Conservation (phyloP, 306 rosid species). For the Acacia confusa region DNA sequence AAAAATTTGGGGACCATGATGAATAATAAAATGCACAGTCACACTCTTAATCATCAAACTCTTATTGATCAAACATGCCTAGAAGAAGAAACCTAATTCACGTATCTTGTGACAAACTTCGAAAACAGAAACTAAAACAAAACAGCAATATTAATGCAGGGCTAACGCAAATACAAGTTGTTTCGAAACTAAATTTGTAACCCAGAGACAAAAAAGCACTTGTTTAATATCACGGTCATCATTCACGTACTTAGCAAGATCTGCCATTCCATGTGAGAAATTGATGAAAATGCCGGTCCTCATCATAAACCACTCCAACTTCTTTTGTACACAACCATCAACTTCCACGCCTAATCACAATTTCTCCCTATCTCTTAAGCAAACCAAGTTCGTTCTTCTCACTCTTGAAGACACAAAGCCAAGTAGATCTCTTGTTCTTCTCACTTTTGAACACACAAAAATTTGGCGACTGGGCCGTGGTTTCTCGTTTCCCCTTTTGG, state of each 20-base stretch:
- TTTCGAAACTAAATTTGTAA: neutral
- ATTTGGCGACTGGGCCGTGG: too few relatives aligned
- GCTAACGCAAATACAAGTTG: constrained; percentile 13
- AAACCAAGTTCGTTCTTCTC: constrained; percentile 36
- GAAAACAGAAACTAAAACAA: constrained; percentile 23
- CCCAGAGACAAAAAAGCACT: constrained; percentile 43
- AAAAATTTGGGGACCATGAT: too few relatives aligned
- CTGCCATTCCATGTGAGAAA: constrained; percentile 99
- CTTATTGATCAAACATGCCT: neutral
- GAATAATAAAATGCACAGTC: constrained; percentile 11
- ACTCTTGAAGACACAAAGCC: constrained; percentile 33
- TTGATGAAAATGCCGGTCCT: constrained; percentile 84
- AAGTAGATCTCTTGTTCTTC: constrained; percentile 59
- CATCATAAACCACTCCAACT: constrained; percentile 69
- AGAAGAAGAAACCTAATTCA: constrained; percentile 5
- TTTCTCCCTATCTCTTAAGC: constrained; percentile 32
- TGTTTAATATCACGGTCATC: constrained; percentile 95
- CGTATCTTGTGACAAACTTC: neutral
- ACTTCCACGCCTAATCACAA: constrained; percentile 45
- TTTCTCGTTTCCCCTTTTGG: too few relatives aligned
- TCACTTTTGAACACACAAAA: too few relatives aligned
- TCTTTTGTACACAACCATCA: constrained; percentile 60
- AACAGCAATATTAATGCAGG: constrained; percentile 16
- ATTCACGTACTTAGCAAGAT: constrained; percentile 90
- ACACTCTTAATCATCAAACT: constrained; percentile 25